Base-by-base conservation (phyloP, 192 early-diverging fungal species). In the Jimgerdemannia lactiflua region DNA sequence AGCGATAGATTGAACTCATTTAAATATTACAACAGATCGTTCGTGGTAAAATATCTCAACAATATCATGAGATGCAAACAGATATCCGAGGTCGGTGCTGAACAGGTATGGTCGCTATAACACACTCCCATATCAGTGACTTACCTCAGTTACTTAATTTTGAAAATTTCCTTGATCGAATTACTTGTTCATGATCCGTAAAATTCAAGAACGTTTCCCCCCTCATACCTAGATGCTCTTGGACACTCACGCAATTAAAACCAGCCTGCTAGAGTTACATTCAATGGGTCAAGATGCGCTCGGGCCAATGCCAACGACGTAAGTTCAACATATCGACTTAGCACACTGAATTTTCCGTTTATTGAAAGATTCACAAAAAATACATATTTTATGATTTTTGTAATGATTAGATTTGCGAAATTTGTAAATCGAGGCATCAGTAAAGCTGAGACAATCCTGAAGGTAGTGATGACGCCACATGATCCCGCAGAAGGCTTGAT, bases 201-300 rank as follows among this genome's bases (percentile, higher is more conserved):
- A 29, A 29, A 29, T 29, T 29, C 29, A 29, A 29, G 29, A 29
- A 29, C n/a, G n/a, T n/a, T 29, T 29, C 29, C 29, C 29, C 19
- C 69, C 4, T 43, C 10, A 11, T 19, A 14, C 19, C 19, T 44
- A 91, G 89, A 91, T 98, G 83, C 85, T 99, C 3, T 81, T 99
- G 11, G 98, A 99, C 83, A 97, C 93, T 18, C 95, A 98, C 75
- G 91, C 96, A 4, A 82, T 99, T 43, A 98, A 97, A 75, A 94
- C 94, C 0, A 84, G 90, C 11, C 77, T 99, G 49, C 76, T 92
- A 43, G 92, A 92, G 42, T 88, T 97, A 78, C 92, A 93, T 3
- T 86, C 80, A 10, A 83, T 94, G 67, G 90, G 88, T 8, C 71
- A 82, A 6, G 90, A 92, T 41, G 81, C 82, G 18, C 72, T 77